Percentiles rank a stretch among this genome's conserved stretches.
Evolutionary conservation across 1,284 basidiomycete genomes (phyloP).

Genomic region (Microbotryum violaceum): DNA sequence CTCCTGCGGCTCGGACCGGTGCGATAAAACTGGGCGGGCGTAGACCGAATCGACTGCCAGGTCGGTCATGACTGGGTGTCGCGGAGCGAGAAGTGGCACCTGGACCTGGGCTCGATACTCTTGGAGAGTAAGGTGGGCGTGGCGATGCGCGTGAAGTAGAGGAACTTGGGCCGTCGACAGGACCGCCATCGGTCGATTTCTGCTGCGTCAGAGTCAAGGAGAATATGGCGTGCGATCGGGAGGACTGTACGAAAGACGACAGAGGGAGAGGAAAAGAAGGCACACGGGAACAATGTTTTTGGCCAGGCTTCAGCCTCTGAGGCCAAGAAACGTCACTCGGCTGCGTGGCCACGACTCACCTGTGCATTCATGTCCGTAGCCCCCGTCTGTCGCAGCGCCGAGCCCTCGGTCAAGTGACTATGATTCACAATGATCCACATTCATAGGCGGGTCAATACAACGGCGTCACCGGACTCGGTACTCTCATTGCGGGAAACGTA

Average conservation of each 20-base stretch:
- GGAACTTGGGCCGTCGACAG: neutral
- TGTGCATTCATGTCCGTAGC: constrained; percentile 99
- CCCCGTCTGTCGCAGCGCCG: constrained; percentile 82
- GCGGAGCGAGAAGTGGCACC: constrained; percentile 5
- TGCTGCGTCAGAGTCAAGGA: constrained; percentile 82
- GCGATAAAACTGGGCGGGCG: constrained; percentile 1
- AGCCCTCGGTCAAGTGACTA: constrained; percentile 53
- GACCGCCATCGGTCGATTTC: constrained; percentile 31
- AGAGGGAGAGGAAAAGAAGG: too few relatives aligned
- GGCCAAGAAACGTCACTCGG: too few relatives aligned
- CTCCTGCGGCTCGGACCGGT: constrained; percentile 2
- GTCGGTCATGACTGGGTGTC: constrained; percentile 26
- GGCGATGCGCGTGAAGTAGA: constrained; percentile 18
- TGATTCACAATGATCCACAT: neutral
- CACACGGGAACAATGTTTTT: too few relatives aligned
- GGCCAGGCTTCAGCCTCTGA: too few relatives aligned
- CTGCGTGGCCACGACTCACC: constrained; percentile 79
- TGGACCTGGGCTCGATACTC: constrained; percentile 16
- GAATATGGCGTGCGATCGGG: constrained; percentile 64
- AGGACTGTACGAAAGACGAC: too few relatives aligned
- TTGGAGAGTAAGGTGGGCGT: constrained; percentile 3
- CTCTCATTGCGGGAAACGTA: constrained; percentile 45
- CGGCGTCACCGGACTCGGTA: neutral
- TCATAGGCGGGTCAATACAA: constrained; percentile 1
- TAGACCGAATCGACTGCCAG: constrained; percentile 19